Evolutionary conservation across 1,284 basidiomycete species (phyloP).

Genomic region (Cutaneotrichosporon sp.): DNA sequence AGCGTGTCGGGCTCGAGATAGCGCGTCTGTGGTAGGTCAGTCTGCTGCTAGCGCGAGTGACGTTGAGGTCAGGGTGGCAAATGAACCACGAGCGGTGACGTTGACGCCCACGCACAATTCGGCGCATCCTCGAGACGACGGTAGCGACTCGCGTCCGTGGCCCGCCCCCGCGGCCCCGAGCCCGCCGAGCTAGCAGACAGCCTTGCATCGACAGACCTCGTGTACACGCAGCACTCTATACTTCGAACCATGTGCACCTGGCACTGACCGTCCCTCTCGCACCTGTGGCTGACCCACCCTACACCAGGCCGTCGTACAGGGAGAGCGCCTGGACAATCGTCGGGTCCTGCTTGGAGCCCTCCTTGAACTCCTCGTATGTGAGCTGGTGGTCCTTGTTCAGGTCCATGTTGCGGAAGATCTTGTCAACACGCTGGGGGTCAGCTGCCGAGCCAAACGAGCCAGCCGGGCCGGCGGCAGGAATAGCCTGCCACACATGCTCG

Average conservation of each 20-base stretch:
- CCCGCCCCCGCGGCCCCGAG: too few species aligned
- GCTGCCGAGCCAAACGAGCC: background rate
- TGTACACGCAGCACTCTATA: background rate
- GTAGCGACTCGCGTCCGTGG: too few species aligned
- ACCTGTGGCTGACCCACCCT: constrained; percentile 13
- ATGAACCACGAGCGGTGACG: too few species aligned
- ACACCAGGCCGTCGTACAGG: constrained; percentile 60
- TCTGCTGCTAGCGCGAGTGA: too few species aligned
- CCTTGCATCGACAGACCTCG: background rate
- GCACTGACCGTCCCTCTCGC: background rate
- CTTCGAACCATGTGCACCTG: background rate
- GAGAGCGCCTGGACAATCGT: constrained; percentile 87
- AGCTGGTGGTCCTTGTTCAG: constrained; percentile 83
- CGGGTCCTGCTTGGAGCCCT: constrained; percentile 95
- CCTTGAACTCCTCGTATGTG: constrained; percentile 93
- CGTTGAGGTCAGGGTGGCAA: too few species aligned
- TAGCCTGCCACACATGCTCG: constrained; percentile 5
- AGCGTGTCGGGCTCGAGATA: too few species aligned
- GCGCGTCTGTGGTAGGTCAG: too few species aligned
- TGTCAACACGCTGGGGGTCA: constrained; percentile 79
- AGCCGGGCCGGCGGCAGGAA: background rate
- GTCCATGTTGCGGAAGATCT: constrained; percentile 94
- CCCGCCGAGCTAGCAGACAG: background rate
- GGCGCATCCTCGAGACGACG: too few species aligned
- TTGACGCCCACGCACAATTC: too few species aligned